phyloP scores from a whole-genome alignment of 2,329 filamentous ascomycete genomes.

The Hansfordia pulvinata region DNA sequence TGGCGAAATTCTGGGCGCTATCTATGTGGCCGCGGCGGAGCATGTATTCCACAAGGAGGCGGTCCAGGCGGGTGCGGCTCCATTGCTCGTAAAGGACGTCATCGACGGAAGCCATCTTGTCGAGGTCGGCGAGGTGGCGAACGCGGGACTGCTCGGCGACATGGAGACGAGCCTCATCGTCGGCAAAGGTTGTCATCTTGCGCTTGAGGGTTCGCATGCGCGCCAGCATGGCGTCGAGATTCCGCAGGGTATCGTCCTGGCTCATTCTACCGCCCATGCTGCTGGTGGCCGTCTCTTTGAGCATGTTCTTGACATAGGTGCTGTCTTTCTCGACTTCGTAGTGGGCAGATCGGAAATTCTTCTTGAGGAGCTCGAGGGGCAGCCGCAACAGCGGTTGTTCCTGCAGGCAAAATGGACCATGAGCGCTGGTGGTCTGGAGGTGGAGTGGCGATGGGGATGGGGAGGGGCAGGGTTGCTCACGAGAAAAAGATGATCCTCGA shows the following conservation, averaged over 20 bases:
- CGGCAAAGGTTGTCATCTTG: conserved; percentile 64
- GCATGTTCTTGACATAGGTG: conserved; percentile 43
- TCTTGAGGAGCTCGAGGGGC: conserved; percentile 81
- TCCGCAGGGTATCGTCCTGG: conserved; percentile 61
- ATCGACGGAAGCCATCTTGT: conserved; percentile 65
- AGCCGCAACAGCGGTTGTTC: conserved; percentile 91
- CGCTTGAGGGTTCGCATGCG: conserved; percentile 79
- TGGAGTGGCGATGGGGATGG: too few species aligned
- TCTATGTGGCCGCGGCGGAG: conserved; percentile 70
- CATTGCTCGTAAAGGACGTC: conserved; percentile 92
- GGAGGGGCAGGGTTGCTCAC: too few species aligned
- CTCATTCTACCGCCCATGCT: conserved; percentile 49
- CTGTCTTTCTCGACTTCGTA: conserved; percentile 62
- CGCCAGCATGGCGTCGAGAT: conserved; percentile 72
- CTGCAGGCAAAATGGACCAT: too few species aligned
- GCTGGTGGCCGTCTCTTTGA: conserved; percentile 51
- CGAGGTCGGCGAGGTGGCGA: conserved; percentile 67
- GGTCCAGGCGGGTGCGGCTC: conserved; percentile 69
- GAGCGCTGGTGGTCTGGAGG: too few species aligned
- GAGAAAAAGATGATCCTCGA: too few species aligned
- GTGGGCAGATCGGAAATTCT: conserved; percentile 84
- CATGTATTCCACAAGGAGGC: conserved; percentile 85
- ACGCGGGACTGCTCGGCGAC: conserved; percentile 64
- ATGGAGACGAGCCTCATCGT: conserved; percentile 69
- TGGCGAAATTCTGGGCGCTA: conserved; percentile 62